Evolutionary conservation across 164 flowering plant genomes (phyloP).

Genomic region (Vitis amurensis): DNA sequence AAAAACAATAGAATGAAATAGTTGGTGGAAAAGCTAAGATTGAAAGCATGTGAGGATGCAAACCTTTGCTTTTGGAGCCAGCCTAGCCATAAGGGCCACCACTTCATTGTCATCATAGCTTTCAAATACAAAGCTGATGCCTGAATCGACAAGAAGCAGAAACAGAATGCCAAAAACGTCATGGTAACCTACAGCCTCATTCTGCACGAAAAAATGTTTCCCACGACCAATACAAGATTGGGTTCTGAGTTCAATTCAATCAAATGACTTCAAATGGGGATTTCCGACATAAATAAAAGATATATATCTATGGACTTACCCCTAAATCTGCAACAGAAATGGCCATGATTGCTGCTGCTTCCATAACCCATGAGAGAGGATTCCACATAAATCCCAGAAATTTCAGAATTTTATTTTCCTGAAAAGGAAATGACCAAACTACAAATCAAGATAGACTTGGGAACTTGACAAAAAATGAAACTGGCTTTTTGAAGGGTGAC

Average conservation of each 20-base stretch:
- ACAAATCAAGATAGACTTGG: background rate
- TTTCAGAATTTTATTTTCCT: background rate
- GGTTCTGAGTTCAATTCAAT: background rate
- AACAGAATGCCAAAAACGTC: background rate
- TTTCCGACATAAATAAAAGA: background rate
- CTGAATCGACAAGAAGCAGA: background rate
- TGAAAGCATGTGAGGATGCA: background rate
- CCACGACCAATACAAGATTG: no score
- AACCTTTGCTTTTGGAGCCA: slow-evolving; percentile 1
- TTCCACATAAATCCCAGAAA: background rate
- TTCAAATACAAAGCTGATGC: background rate
- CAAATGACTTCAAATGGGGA: background rate
- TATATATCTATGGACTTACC: background rate
- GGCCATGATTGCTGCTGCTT: slow-evolving; percentile 1
- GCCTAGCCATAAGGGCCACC: slow-evolving; percentile 3
- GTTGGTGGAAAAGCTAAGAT: background rate
- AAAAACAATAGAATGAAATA: background rate
- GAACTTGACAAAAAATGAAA: background rate
- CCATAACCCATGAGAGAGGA: background rate
- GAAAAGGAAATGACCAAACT: background rate
- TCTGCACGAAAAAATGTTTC: background rate
- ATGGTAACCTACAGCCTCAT: background rate
- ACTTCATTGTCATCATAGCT: background rate
- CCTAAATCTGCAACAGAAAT: background rate
- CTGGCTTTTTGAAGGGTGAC: background rate